A percentile compares a stretch with the other conserved stretches of the same genome.
Evolutionary conservation across 805 yeast genomes (phyloP).

Genomic region (Candida corydali): DNA sequence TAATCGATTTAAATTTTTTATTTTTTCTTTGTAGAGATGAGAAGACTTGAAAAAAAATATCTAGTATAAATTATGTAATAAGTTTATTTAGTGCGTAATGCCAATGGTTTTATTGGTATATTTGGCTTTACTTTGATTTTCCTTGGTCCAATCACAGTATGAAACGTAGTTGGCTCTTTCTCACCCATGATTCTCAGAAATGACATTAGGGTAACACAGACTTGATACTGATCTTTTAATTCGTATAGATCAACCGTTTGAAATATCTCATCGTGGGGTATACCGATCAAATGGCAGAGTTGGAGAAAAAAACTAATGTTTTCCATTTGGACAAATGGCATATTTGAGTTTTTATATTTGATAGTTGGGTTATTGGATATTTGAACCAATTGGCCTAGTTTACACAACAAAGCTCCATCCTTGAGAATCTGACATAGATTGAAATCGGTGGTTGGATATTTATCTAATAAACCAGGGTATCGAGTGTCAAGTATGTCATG

Average conservation of each 20-base stretch:
- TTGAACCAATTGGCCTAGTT: conserved; percentile 24
- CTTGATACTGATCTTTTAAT: conserved; percentile 70
- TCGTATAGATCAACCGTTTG: conserved; percentile 77
- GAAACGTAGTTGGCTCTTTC: conserved; percentile 20
- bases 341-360: conserved; percentile 54
- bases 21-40: too few species aligned
- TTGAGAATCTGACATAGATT: conserved; percentile 49
- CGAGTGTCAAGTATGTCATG: conserved; percentile 23
- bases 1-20: too few species aligned
- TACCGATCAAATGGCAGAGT: conserved; percentile 59
- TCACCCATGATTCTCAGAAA: conserved; percentile 65
- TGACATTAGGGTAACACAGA: conserved; percentile 68
- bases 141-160: conserved; percentile 39
- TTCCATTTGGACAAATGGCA: conserved; percentile 83
- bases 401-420: conserved; percentile 49
- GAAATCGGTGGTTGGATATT: conserved; percentile 7
- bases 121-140: conserved; percentile 43
- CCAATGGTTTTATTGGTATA: conserved; percentile 59
- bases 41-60: too few species aligned
- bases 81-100: too few species aligned
- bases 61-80: too few species aligned
- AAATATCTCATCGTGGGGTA: conserved; percentile 77
- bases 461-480: conserved; percentile 6
- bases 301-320: conserved; percentile 69
- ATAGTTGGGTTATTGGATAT: conserved; percentile 28